Percentiles rank a stretch among this genome's conserved stretches.
Evolutionary conservation across 2,329 filamentous ascomycete genomes (phyloP).

Genomic region (Didymosphaeria variabile): DNA sequence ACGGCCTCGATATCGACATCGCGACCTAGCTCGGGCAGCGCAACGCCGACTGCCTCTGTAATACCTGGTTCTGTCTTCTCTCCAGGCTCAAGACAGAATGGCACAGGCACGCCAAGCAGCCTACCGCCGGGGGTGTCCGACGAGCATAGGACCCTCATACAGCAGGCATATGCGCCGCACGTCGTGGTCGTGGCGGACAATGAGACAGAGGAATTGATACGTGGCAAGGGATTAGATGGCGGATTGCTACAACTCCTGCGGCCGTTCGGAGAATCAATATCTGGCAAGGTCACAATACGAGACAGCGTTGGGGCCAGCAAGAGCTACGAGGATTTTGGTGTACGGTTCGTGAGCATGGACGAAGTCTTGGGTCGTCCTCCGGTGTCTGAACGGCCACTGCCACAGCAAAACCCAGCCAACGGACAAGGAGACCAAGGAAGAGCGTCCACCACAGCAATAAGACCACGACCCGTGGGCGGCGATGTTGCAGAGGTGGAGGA

Average conservation of each 20-base stretch:
- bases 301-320: constrained; percentile 88
- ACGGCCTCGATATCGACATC: constrained; percentile 56
- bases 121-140: constrained; percentile 57
- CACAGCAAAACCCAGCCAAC: too few species aligned
- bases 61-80: constrained; percentile 56
- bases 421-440: constrained; percentile 20
- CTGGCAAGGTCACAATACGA: constrained; percentile 87
- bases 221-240: constrained; percentile 82
- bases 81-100: constrained; percentile 48
- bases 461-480: constrained; percentile 56
- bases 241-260: constrained; percentile 86
- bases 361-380: constrained; percentile 56
- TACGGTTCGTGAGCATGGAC: constrained; percentile 82
- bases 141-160: constrained; percentile 71
- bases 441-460: constrained; percentile 30
- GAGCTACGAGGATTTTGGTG: constrained; percentile 86
- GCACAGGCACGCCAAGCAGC: constrained; percentile 50
- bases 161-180: constrained; percentile 87
- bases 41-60: constrained; percentile 51
- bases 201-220: constrained; percentile 82
- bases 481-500: constrained; percentile 77
- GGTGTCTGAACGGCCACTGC: constrained; percentile 8
- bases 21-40: constrained; percentile 53
- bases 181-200: constrained; percentile 86
- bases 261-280: constrained; percentile 88